A percentile compares a stretch with the other conserved stretches of the same genome.
Conservation (phyloP, 495 filamentous ascomycete genomes). For the Xylaria nigripes region DNA sequence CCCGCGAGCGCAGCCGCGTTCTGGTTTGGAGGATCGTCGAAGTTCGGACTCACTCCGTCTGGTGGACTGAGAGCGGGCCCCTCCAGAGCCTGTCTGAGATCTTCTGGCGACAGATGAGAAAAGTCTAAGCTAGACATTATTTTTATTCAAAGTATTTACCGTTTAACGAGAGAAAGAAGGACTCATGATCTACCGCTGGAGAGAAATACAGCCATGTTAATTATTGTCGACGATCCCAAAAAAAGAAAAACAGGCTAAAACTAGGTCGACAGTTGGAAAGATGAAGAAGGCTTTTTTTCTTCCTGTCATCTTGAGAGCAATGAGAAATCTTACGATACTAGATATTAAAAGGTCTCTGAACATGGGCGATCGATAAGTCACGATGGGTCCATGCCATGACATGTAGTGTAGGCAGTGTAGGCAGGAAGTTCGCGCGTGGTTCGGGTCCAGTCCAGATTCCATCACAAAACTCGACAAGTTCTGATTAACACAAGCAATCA, state of each 20-base stretch:
- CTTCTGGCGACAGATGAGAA: neutral
- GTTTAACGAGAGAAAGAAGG: neutral
- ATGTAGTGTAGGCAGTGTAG: neutral
- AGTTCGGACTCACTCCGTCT: constrained; percentile 7
- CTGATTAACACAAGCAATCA: too few species aligned
- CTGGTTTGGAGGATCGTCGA: constrained; percentile 15
- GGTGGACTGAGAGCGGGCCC: constrained; percentile 13
- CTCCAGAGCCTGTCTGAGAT: neutral
- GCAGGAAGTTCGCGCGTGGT: neutral
- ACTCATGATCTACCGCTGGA: neutral
- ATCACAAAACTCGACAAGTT: too few species aligned
- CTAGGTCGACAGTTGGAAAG: neutral
- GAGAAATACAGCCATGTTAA: neutral
- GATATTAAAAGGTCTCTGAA: neutral
- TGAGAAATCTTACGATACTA: neutral
- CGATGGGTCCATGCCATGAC: neutral
- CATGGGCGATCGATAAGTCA: neutral
- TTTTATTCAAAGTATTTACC: neutral
- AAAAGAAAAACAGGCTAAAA: neutral
- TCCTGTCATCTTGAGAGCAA: neutral
- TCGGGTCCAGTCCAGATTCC: neutral
- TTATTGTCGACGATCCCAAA: neutral
- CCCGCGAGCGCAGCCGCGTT: constrained; percentile 4
- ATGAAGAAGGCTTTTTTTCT: neutral
- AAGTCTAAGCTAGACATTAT: neutral